phyloP scores from a whole-genome alignment of 768 basidiomycete species.

The Coprinopsis marcescibilis region DNA sequence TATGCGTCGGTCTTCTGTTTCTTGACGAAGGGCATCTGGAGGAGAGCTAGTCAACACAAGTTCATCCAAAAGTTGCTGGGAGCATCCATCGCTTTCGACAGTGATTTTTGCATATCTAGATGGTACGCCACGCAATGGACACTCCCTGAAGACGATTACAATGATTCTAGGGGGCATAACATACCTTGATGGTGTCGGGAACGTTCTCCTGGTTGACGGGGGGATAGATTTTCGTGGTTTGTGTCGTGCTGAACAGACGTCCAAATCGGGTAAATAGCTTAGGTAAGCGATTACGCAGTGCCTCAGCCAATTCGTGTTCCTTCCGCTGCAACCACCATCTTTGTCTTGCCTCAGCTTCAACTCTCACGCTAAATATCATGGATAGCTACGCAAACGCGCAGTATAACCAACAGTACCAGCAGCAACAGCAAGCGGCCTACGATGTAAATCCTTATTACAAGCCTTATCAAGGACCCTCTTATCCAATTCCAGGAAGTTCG shows the following conservation, averaged over 20 bases:
- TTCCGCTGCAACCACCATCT: conserved; percentile 1
- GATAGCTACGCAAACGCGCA: conserved; percentile 39
- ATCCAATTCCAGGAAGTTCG: conserved; percentile 56
- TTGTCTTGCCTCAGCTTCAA: neutral
- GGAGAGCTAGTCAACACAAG: conserved; percentile 6
- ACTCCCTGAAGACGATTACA: too few relatives aligned
- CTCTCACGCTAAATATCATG: conserved; percentile 22
- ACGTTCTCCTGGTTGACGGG: too few relatives aligned
- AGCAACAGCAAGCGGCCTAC: conserved; percentile 45
- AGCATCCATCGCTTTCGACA: conserved; percentile 2
- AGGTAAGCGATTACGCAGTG: too few relatives aligned
- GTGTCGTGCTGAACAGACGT: too few relatives aligned
- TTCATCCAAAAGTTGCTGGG: neutral
- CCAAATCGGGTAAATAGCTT: too few relatives aligned
- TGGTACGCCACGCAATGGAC: too few relatives aligned
- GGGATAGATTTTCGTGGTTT: too few relatives aligned
- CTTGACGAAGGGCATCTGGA: conserved; percentile 94
- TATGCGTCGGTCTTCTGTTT: conserved; percentile 94
- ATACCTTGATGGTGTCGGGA: too few relatives aligned
- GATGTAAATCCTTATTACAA: conserved; percentile 82
- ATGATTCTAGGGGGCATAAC: too few relatives aligned
- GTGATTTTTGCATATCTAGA: neutral
- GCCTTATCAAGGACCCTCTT: conserved; percentile 72
- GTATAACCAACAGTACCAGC: conserved; percentile 46
- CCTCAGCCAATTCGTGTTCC: too few relatives aligned